Percentiles rank a stretch among this genome's conserved stretches.
phyloP scores from a whole-genome alignment of 2,329 filamentous ascomycete genomes.

The Exophiala sp. region DNA sequence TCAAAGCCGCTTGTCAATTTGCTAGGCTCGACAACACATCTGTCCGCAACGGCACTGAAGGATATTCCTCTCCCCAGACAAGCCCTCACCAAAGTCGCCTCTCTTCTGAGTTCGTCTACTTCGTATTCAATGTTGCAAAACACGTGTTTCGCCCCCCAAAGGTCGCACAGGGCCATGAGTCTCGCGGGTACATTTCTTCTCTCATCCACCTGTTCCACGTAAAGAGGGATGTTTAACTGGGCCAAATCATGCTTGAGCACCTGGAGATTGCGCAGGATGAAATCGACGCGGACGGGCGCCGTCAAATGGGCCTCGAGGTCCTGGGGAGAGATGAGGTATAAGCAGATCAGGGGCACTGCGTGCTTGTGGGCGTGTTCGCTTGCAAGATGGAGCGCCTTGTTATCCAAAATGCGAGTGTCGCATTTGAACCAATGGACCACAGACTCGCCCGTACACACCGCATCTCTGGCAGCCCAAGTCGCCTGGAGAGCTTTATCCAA shows the following conservation, averaged over 20 bases:
- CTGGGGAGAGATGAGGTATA: slow-evolving; percentile 76
- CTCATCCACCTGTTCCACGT: slow-evolving; percentile 64
- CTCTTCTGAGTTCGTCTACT: slow-evolving; percentile 78
- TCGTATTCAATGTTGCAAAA: slow-evolving; percentile 87
- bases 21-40: slow-evolving; percentile 74
- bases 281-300: slow-evolving; percentile 68
- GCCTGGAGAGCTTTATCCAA: slow-evolving; percentile 57
- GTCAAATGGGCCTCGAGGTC: slow-evolving; percentile 78
- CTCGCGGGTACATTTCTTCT: slow-evolving; percentile 56
- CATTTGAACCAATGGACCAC: slow-evolving; percentile 90
- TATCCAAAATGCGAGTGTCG: slow-evolving; percentile 69
- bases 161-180: slow-evolving; percentile 59
- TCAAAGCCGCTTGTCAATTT: slow-evolving; percentile 56
- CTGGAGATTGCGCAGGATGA: slow-evolving; percentile 66
- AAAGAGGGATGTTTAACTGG: slow-evolving; percentile 68
- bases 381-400: slow-evolving; percentile 63
- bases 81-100: slow-evolving; percentile 58
- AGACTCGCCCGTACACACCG: slow-evolving; percentile 51
- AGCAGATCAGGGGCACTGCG: slow-evolving; percentile 64
- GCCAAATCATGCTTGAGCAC: slow-evolving; percentile 61
- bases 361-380: slow-evolving; percentile 59
- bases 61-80: slow-evolving; percentile 59
- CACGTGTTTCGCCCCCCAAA: slow-evolving; percentile 69
- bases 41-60: slow-evolving; percentile 71
- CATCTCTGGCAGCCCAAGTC: slow-evolving; percentile 51